Base-by-base conservation (phyloP, 768 basidiomycete species). In the Mycena kentingensis region DNA sequence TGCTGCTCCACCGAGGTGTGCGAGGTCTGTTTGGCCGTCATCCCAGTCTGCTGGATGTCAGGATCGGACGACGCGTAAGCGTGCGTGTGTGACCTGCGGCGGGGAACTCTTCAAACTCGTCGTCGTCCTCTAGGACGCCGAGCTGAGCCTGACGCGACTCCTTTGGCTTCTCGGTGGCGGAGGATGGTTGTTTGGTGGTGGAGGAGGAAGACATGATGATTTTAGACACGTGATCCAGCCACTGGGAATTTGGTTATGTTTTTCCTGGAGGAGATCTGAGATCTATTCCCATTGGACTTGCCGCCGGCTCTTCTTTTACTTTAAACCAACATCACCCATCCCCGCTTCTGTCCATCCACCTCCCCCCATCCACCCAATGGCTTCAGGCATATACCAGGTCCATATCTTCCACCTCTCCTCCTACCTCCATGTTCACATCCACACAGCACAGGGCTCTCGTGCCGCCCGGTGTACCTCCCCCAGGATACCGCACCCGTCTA, bases 81-180 rank as follows among this genome's bases (percentile, higher is more conserved):
- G 5, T 12, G 11, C 49, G 31, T 21, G 22, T 67, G 75, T 49
- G 52, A 90, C 94, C 93, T 75, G 90, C 88, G 41, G 83, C 88
- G 15, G 82, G 74, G 68, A 96, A 96, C 64, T 95, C 93, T 65
- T 96, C 94, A 62, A 98, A 98, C 73, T 98, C 94, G 67, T 98
- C 94, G 67, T 98, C 94, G 67, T 98, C 94, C 65, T 98, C 94
- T 6, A 98, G 74, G n/a, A 93, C 86, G 35, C 93, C 91, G 0
- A 96, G 80, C 63, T 88, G 84, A 4, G 83, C 82, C 41, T 80
- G 78, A 2, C 72, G 72, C 52, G 80, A 76, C 0, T 78, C 73
- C 29, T 77, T 75, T 49, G 75, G 68, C 52, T 75, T 70, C 41
- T 77, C 75, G 22, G 70, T 64, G 22, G 63, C 75, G 24, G 69